phyloP scores from a whole-genome alignment of 805 yeast species.

The Hanseniaspora guilliermondii region DNA sequence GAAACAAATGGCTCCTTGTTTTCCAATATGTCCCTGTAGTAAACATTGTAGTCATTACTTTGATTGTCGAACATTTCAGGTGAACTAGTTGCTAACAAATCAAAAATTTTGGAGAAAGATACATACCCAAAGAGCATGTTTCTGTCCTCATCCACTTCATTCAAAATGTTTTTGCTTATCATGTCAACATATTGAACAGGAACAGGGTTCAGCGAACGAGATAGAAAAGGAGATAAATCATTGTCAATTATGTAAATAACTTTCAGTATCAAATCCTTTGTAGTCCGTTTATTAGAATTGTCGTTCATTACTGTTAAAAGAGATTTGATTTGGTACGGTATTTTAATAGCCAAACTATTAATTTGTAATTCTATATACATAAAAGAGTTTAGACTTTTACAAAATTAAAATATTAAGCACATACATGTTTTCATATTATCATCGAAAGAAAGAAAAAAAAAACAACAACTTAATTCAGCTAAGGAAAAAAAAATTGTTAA shows the following conservation, averaged over 20 bases:
- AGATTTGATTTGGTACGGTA: too few species aligned
- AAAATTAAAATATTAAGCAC: too few species aligned
- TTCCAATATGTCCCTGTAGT: constrained; percentile 27
- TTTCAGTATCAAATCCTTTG: constrained; percentile 23
- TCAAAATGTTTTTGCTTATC: background rate
- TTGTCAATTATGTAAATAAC: constrained; percentile 26
- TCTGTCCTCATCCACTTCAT: background rate
- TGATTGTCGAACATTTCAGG: constrained; percentile 23
- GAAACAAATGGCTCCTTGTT: constrained; percentile 28
- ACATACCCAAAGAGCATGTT: constrained; percentile 24
- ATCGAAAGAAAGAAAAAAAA: too few species aligned
- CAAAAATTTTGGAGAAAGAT: constrained; percentile 20
- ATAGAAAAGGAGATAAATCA: constrained; percentile 22
- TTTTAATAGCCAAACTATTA: too few species aligned
- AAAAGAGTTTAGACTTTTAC: too few species aligned
- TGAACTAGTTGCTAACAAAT: constrained; percentile 25
- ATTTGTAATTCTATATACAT: too few species aligned
- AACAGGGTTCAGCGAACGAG: constrained; percentile 24
- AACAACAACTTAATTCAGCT: too few species aligned
- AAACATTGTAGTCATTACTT: constrained; percentile 24
- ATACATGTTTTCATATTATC: too few species aligned
- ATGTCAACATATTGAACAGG: constrained; percentile 20
- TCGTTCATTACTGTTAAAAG: background rate
- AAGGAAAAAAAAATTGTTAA: too few species aligned
- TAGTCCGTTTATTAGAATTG: background rate